phyloP scores from a whole-genome alignment of 805 yeast species.

The Yarrowia bubula region DNA sequence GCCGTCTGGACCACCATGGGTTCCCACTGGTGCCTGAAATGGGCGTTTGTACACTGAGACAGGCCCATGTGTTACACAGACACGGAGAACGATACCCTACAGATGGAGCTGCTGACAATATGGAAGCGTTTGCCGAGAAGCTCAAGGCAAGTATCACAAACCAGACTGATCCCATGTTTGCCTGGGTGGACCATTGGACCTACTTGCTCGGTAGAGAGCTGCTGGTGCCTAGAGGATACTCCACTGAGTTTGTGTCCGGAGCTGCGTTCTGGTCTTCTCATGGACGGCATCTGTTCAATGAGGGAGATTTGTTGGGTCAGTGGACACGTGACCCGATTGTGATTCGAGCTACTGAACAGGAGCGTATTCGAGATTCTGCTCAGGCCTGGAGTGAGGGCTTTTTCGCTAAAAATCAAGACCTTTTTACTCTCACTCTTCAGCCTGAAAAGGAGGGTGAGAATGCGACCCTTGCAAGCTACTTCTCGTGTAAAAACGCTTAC shows the following conservation, averaged over 20 bases:
- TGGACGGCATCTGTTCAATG: slow-evolving; percentile 41
- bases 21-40: slow-evolving; percentile 17
- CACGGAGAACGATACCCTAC: slow-evolving; percentile 81
- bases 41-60: slow-evolving; percentile 51
- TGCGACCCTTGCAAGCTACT: slow-evolving; percentile 43
- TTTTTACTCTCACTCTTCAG: slow-evolving; percentile 40
- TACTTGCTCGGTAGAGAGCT: slow-evolving; percentile 39
- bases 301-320: slow-evolving; percentile 29
- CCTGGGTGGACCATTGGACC: slow-evolving; percentile 41
- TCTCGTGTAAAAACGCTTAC: slow-evolving; percentile 41
- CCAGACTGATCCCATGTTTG: slow-evolving; percentile 33
- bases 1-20: slow-evolving; percentile 29
- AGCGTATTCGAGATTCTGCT: slow-evolving; percentile 43
- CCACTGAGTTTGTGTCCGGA: slow-evolving; percentile 42
- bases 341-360: slow-evolving; percentile 43
- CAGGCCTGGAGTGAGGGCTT: slow-evolving; percentile 47
- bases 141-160: slow-evolving; percentile 29
- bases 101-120: slow-evolving; percentile 42
- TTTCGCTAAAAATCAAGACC: slow-evolving; percentile 40
- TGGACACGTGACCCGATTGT: slow-evolving; percentile 37
- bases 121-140: slow-evolving; percentile 42
- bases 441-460: slow-evolving; percentile 38
- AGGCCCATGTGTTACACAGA: slow-evolving; percentile 68
- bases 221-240: slow-evolving; percentile 42
- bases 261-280: slow-evolving; percentile 45